Evolutionary conservation across 225 moss, liverwort and hornwort species (phyloP), one percentile per base, ranked within the genome.

Genomic region (Antitrichia curtipendula): DNA sequence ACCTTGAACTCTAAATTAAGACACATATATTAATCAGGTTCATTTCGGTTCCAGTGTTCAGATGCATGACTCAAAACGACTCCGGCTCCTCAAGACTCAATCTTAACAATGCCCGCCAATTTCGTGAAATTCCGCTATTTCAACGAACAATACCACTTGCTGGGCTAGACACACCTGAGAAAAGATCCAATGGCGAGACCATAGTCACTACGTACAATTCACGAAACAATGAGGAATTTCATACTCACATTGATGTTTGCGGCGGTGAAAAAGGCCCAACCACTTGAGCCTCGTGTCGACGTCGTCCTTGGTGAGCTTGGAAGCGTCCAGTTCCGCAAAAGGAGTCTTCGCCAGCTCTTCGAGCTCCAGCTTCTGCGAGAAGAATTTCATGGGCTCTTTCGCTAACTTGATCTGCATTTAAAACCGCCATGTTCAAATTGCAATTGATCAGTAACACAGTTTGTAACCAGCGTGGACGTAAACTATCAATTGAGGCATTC

Each of bases 261-360:
- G 94, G 73, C 98, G 91, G 59, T 99, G 98, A 83, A 99, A 97
- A 7, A 99, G 92, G 57, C 98, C 97, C 64, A 99, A 70, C 98
- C 98, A 97, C 85, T 97, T 99, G 50, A 97, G 88, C 13, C 98
- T 87, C 57, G 85, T 34, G 84, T 99, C 98, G 19, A 99, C 38
- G 89, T 97, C 97, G 5, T 99, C 98, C 92, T 99, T 99, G 10
- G 84, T 82, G 9, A 61, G 1, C 89, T 99, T 99, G 12, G 89
- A 82, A 53, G 84, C 68, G 36, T 99, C 98, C 31, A 99, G 45
- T 59, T 97, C 98, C 12, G 85, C 93, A 8, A 99, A 91, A 16
- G 95, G 93, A 20, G 53, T 91, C 81, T 93, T 91, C 16, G 94
- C 94, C 18, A 99, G 88, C 90, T 93, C 89, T 47, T 95, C 95